These are phyloP conservation scores for Singerocomus inundabilis DNA, from an alignment of 1,284 basidiomycete genomes.

Conservation along the genomic window DNA sequence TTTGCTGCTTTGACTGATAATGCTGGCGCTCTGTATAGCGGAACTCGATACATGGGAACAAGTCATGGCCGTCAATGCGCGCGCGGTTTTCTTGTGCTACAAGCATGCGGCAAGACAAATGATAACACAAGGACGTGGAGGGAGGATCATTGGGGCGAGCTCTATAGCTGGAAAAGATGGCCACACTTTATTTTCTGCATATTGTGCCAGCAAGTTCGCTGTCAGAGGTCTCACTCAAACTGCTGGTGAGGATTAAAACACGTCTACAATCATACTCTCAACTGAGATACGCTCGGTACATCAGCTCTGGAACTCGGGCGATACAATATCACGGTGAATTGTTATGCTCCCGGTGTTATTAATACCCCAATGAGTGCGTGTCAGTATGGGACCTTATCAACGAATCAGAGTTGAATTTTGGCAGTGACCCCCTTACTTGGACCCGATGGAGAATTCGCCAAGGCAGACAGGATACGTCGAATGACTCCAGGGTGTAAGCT, in stretches of 20 bases:
- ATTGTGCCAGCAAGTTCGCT: constrained; percentile 33
- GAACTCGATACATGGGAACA: constrained; percentile 26
- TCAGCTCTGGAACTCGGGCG: constrained; percentile 33
- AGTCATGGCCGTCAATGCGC: too few relatives aligned
- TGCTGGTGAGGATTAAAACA: constrained; percentile 12
- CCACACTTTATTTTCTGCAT: constrained; percentile 5
- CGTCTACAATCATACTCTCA: background rate
- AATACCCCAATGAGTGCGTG: constrained; percentile 21
- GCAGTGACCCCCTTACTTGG: background rate
- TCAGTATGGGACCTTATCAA: background rate
- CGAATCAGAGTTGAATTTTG: background rate
- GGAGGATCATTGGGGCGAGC: too few relatives aligned
- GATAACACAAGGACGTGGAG: too few relatives aligned
- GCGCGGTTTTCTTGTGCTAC: too few relatives aligned
- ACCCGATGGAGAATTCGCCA: background rate
- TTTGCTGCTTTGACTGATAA: background rate
- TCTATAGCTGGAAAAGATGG: too few relatives aligned
- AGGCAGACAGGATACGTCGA: constrained; percentile 1
- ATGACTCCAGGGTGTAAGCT: constrained; percentile 4
- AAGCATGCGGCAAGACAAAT: too few relatives aligned
- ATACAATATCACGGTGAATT: constrained; percentile 28
- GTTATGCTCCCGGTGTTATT: too few relatives aligned
- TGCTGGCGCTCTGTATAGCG: constrained; percentile 12
- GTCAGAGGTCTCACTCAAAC: constrained; percentile 30
- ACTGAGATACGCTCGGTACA: background rate